Conservation (phyloP, 805 yeast species). For the Phaffomyces thermotolerans region DNA sequence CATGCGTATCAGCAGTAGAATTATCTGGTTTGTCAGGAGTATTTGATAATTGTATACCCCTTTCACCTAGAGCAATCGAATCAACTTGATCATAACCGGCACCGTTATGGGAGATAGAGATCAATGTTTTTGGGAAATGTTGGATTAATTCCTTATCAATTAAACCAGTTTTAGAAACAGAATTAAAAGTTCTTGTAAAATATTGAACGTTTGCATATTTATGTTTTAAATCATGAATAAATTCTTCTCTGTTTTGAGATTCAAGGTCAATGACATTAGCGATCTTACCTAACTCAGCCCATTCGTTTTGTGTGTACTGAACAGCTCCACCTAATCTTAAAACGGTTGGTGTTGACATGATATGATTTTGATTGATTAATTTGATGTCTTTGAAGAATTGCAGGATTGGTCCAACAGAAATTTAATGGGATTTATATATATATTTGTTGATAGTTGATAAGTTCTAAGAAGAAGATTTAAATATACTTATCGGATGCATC, state of each 20-base stretch:
- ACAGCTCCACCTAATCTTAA: constrained; percentile 44
- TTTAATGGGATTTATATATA: background rate
- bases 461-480: no score
- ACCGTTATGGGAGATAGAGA: constrained; percentile 53
- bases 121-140: constrained; percentile 47
- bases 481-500: no score
- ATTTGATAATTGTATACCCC: constrained; percentile 58
- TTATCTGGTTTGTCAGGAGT: constrained; percentile 60
- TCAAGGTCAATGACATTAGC: constrained; percentile 39
- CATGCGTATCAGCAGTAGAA: constrained; percentile 69
- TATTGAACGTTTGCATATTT: constrained; percentile 27
- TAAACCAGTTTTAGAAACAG: constrained; percentile 48
- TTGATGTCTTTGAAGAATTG: no score
- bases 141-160: constrained; percentile 55
- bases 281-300: constrained; percentile 46
- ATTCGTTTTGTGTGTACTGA: constrained; percentile 53
- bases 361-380: background rate
- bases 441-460: no score
- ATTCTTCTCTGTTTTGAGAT: constrained; percentile 30
- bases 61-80: constrained; percentile 40
- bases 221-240: constrained; percentile 28
- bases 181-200: constrained; percentile 46
- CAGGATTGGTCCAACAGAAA: no score
- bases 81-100: constrained; percentile 77
- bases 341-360: constrained; percentile 42